phyloP scores from a whole-genome alignment of 805 yeast genomes.

The Cyberlindnera americana region DNA sequence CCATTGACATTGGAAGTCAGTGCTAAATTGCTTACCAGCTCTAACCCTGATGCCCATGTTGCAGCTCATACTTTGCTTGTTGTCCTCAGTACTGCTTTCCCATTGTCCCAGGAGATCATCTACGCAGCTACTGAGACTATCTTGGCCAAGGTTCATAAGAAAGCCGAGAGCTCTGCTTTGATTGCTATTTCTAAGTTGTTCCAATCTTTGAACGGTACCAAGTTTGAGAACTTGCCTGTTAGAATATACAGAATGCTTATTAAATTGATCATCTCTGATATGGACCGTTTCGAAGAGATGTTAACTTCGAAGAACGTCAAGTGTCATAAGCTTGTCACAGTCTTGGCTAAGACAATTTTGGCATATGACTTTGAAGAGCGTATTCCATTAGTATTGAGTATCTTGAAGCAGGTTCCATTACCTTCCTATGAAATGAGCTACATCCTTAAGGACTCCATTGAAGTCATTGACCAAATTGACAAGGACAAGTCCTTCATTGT shows the following conservation, averaged over 20 bases:
- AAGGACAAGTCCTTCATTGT: conserved; percentile 37
- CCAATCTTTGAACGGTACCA: conserved; percentile 42
- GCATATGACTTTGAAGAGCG: conserved; percentile 39
- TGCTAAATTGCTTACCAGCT: conserved; percentile 49
- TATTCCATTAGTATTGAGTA: conserved; percentile 33
- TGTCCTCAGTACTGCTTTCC: conserved; percentile 71
- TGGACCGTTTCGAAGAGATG: conserved; percentile 24
- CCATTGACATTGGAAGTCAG: conserved; percentile 58
- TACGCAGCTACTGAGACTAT: conserved; percentile 62
- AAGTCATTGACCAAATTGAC: conserved; percentile 32
- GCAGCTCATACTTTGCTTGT: conserved; percentile 81
- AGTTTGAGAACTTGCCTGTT: conserved; percentile 38
- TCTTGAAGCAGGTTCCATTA: conserved; percentile 31
- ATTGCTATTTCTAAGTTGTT: conserved; percentile 44
- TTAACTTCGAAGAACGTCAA: conserved; percentile 28
- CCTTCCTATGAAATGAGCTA: conserved; percentile 36
- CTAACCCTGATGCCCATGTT: conserved; percentile 60
- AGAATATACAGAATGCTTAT: conserved; percentile 33
- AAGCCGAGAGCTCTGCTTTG: conserved; percentile 42
- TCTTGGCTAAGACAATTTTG: conserved; percentile 40
- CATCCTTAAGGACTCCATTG: conserved; percentile 37
- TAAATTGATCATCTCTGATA: conserved; percentile 27
- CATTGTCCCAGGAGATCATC: conserved; percentile 53
- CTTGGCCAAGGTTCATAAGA: conserved; percentile 40
- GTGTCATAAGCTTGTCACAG: conserved; percentile 41